Base-by-base conservation (phyloP, 2,329 filamentous ascomycete genomes). In the Diaporthe vexans region DNA sequence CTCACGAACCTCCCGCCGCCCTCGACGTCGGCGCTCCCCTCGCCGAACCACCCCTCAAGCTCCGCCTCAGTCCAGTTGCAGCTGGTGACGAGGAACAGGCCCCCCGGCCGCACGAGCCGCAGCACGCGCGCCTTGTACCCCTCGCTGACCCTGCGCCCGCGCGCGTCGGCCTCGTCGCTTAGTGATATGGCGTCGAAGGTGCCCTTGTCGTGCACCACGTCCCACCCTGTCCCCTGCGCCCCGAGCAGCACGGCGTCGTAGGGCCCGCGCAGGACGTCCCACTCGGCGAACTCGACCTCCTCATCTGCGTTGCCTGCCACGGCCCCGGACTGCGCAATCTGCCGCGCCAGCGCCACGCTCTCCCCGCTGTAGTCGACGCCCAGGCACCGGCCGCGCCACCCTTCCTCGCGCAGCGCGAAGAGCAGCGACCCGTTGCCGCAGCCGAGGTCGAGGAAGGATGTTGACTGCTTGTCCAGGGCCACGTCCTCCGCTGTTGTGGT, bases 51-150 rank as follows among this genome's bases (percentile, higher is more conserved):
- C 21, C 84, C 85, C 75, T 89, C 86, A 79, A 99, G 84, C 86
- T 99, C 97, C 54, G 91, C 90, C 85, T 97, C 95, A 1, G 96
- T 98, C 97, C 97, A 99, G 84, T 99, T 99, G 83, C 97, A 99
- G 83, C 95, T 98, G 72, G 97, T 98, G 71, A 99, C 91, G 75
- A 98, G 84, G 78, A 98, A 90, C 33, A 94, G 86, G 0, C 94
- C 94, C 1, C 92, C 93, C 0, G 84, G 85, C 78, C 90, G 91
- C 69, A 98, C 88, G 76, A 98, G 87, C 37, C 83, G 84, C 76
- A 92, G 85, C 43, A 96, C 92, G 70, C 91, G 90, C 61, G 88
- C 87, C 63, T 90, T 89, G 84, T 99, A 99, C 4, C 88, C 88
- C 82, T 97, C 94, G 81, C 91, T 94, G 17, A 94, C 87, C 71